phyloP scores from a whole-genome alignment of 192 early-diverging fungal genomes.

The Coemansia sp. region DNA sequence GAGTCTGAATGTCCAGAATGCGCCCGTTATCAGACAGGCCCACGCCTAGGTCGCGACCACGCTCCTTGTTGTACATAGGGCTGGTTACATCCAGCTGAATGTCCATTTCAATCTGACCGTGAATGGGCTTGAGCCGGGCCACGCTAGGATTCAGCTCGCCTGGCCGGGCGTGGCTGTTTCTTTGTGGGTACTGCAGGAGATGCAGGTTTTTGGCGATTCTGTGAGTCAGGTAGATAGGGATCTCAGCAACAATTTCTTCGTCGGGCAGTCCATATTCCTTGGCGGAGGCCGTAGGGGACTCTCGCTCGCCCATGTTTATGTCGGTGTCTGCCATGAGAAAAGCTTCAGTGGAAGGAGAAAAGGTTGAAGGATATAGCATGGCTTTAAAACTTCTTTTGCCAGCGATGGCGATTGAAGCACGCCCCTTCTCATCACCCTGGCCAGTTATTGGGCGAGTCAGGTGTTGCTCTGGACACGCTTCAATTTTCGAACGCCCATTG shows the following conservation, averaged over 20 bases:
- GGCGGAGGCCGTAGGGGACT: constrained; percentile 10
- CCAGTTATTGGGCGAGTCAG: neutral
- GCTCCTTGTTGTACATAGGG: constrained; percentile 71
- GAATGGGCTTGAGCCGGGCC: constrained; percentile 78
- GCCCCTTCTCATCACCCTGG: neutral
- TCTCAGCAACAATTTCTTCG: constrained; percentile 69
- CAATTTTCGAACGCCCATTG: neutral
- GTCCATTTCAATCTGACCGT: constrained; percentile 83
- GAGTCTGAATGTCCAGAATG: constrained; percentile 77
- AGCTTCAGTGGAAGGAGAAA: neutral
- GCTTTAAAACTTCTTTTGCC: neutral
- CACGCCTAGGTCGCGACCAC: constrained; percentile 73
- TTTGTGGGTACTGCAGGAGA: constrained; percentile 82
- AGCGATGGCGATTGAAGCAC: neutral
- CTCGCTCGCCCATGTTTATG: neutral
- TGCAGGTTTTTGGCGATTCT: constrained; percentile 68
- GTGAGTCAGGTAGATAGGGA: constrained; percentile 78
- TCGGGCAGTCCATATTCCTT: constrained; percentile 51
- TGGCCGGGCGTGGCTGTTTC: constrained; percentile 33
- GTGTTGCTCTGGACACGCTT: neutral
- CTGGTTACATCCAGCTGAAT: constrained; percentile 73
- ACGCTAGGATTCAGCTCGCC: constrained; percentile 56
- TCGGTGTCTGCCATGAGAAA: neutral
- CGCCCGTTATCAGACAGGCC: constrained; percentile 72
- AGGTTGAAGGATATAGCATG: neutral